Conservation (phyloP, 176 grass and related monocot species). For the Cenchrus americanus region DNA sequence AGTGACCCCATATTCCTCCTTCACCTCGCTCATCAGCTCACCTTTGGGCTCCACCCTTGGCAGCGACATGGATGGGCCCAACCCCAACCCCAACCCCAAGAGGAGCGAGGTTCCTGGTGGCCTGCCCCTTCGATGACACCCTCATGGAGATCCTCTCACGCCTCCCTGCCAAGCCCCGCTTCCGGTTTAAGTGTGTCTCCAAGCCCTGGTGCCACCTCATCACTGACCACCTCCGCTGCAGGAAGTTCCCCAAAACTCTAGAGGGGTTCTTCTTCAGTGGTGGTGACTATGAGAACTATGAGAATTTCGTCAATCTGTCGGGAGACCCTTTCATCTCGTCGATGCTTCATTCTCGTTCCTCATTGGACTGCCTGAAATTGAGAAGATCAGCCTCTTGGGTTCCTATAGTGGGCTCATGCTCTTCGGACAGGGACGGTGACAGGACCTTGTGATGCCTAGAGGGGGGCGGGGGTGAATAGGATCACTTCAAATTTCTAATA, state of each 20-base stretch:
- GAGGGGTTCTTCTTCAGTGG: not conserved
- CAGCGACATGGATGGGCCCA: not conserved
- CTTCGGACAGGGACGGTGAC: too few relatives aligned
- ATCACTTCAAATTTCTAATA: too few relatives aligned
- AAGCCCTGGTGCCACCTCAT: not conserved
- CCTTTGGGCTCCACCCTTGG: not conserved
- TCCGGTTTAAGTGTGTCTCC: not conserved
- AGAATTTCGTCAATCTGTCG: not conserved
- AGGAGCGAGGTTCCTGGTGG: not conserved
- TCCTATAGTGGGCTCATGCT: not conserved
- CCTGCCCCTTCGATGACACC: not conserved
- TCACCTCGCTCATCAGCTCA: not conserved
- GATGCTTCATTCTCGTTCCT: not conserved
- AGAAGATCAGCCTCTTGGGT: not conserved
- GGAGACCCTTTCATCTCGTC: not conserved
- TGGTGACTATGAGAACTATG: not conserved
- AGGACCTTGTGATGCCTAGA: too few relatives aligned
- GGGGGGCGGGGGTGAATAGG: too few relatives aligned
- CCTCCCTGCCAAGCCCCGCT: not conserved
- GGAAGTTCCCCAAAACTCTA: not conserved
- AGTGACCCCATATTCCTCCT: not conserved
- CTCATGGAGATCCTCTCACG: not conserved
- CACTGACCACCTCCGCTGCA: not conserved
- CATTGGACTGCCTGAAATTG: not conserved
- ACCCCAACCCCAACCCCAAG: not conserved